Evolutionary conservation across 108 stramenopile species (phyloP).

Genomic region (Aurantiochytrium sp.): DNA sequence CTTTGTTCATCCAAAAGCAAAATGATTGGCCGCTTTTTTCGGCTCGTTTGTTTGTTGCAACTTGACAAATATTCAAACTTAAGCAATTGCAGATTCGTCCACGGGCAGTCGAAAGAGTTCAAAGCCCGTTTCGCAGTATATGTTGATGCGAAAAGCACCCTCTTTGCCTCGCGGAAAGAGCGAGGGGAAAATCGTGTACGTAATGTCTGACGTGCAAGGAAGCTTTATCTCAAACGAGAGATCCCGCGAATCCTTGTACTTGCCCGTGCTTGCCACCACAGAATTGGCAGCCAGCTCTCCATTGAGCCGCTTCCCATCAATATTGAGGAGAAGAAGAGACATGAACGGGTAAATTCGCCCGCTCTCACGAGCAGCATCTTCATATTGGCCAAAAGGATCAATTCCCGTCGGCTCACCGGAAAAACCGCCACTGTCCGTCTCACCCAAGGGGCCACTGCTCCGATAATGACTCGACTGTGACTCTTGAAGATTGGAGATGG

Average conservation of each 20-base stretch:
- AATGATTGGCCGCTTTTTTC: no score
- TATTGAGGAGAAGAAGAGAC: not conserved
- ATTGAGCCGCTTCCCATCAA: not conserved
- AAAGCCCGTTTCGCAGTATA: not conserved
- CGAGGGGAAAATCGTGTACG: slow-evolving; percentile 13
- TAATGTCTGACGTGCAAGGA: not conserved
- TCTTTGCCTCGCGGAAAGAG: not conserved
- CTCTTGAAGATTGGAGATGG: not conserved
- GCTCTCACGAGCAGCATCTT: not conserved
- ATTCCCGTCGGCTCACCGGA: not conserved
- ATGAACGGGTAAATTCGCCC: slow-evolving; percentile 7
- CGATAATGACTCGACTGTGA: not conserved
- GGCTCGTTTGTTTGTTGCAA: no score
- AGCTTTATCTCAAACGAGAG: slow-evolving; percentile 14
- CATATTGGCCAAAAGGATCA: not conserved
- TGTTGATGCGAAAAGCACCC: not conserved
- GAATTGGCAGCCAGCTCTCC: not conserved
- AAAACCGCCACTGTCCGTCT: not conserved
- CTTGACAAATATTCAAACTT: not conserved
- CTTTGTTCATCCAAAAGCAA: no score
- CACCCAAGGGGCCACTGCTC: not conserved
- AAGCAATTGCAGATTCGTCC: not conserved
- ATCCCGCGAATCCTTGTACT: not conserved
- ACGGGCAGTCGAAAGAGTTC: not conserved
- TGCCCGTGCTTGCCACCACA: slow-evolving; percentile 11